These are phyloP conservation scores for Ascochyta fabae DNA, from an alignment of 2,329 filamentous ascomycete species.

Conservation along the genomic window DNA sequence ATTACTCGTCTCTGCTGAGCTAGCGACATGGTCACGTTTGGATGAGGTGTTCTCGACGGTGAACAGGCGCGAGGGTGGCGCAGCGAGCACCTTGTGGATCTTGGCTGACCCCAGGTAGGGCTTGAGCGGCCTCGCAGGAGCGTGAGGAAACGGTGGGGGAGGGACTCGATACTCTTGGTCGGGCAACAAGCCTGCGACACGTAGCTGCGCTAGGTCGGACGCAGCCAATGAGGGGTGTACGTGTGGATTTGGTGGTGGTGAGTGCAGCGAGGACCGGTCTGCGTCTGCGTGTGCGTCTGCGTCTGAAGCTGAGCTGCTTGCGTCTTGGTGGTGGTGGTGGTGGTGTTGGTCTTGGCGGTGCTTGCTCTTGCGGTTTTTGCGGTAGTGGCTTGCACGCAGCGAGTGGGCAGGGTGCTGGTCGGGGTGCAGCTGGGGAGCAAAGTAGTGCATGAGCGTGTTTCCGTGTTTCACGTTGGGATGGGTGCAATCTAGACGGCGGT, in stretches of 20 bases:
- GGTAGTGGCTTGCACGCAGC: constrained; percentile 43
- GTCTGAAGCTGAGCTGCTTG: neutral
- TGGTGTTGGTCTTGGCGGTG: constrained; percentile 24
- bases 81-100: constrained; percentile 51
- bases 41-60: constrained; percentile 27
- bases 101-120: constrained; percentile 25
- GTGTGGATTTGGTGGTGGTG: constrained; percentile 18
- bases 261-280: constrained; percentile 5
- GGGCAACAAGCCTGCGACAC: constrained; percentile 51
- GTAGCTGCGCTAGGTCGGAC: constrained; percentile 39
- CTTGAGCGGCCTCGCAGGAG: constrained; percentile 32
- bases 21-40: constrained; percentile 1
- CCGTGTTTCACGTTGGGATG: constrained; percentile 5
- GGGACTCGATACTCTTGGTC: constrained; percentile 49
- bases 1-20: constrained; percentile 21
- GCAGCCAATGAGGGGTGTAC: constrained; percentile 27
- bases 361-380: constrained; percentile 29
- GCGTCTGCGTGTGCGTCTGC: constrained; percentile 16
- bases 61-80: constrained; percentile 52
- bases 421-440: constrained; percentile 39
- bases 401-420: constrained; percentile 38
- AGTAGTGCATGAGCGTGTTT: constrained; percentile 37
- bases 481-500: neutral
- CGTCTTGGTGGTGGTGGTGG: constrained; percentile 7
- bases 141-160: constrained; percentile 54